These are phyloP conservation scores for Datura wrightii DNA, from an alignment of 257 asterid genomes.

Conservation along the genomic window DNA sequence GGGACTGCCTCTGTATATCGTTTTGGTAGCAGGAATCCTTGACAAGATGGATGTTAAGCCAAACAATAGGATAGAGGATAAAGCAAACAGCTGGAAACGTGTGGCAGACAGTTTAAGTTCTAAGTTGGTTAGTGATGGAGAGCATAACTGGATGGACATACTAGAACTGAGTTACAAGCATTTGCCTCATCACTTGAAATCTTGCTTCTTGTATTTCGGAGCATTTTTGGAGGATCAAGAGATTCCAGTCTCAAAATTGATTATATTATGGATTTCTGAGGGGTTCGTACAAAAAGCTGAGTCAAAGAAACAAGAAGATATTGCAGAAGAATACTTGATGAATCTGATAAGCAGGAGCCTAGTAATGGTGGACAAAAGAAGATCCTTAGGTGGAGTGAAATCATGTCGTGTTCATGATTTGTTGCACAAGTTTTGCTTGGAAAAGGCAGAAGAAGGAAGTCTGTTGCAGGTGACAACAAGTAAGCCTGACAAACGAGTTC, in stretches of 20 bases:
- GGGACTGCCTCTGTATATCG: slow-evolving; percentile 29
- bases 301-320: slow-evolving; percentile 1
- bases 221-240: slow-evolving; percentile 26
- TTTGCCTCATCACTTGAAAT: background rate
- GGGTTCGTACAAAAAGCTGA: slow-evolving; percentile 11
- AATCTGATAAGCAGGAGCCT: slow-evolving; percentile 18
- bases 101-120: slow-evolving; percentile 17
- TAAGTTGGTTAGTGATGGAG: background rate
- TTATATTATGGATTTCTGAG: slow-evolving; percentile 28
- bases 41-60: background rate
- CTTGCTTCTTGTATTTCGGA: background rate
- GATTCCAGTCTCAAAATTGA: slow-evolving; percentile 22
- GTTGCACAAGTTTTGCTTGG: slow-evolving; percentile 29
- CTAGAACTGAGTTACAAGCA: background rate
- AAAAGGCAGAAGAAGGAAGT: slow-evolving; percentile 1
- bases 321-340: slow-evolving; percentile 15
- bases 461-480: background rate
- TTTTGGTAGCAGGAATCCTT: slow-evolving; percentile 33
- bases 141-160: too few relatives aligned
- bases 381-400: slow-evolving; percentile 29
- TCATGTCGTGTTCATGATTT: slow-evolving; percentile 29
- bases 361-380: slow-evolving; percentile 15
- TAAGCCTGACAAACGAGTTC: too few relatives aligned
- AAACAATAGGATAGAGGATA: too few relatives aligned
- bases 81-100: background rate